Percentiles rank a stretch among this genome's conserved stretches.
Conservation (phyloP, 768 basidiomycete genomes). For the Thelephora aurantiotincta region DNA sequence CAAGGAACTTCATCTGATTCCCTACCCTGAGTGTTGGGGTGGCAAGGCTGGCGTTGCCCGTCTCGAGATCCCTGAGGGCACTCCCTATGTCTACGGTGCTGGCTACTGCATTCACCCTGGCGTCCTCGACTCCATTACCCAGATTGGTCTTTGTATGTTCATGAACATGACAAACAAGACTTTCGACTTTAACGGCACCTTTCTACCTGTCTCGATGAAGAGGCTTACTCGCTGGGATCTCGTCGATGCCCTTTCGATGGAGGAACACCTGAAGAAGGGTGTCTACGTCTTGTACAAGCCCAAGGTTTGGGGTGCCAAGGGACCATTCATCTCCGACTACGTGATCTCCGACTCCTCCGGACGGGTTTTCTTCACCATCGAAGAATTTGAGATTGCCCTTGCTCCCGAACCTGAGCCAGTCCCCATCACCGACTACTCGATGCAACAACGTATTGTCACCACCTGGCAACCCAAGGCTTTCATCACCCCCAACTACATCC, state of each 20-base stretch:
- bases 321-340: conserved; percentile 13
- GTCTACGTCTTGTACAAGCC: conserved; percentile 18
- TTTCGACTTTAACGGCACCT: conserved; percentile 18
- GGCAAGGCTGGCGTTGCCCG: conserved; percentile 16
- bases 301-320: conserved; percentile 12
- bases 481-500: conserved; percentile 7
- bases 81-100: conserved; percentile 16
- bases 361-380: conserved; percentile 18
- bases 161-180: conserved; percentile 13
- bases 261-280: conserved; percentile 15
- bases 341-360: conserved; percentile 17
- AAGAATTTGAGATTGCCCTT: conserved; percentile 19
- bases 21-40: conserved; percentile 15
- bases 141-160: conserved; percentile 18
- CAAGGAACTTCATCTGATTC: conserved; percentile 15
- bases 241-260: conserved; percentile 11
- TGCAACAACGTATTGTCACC: conserved; percentile 18
- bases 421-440: conserved; percentile 12
- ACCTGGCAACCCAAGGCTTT: conserved; percentile 18
- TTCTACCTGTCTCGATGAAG: conserved; percentile 19
- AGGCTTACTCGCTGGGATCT: conserved; percentile 18
- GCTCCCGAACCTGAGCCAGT: conserved; percentile 17
- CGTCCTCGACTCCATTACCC: conserved; percentile 19
- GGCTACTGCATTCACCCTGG: conserved; percentile 20
- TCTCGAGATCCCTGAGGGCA: conserved; percentile 10